Conservation (phyloP, 805 yeast species). For the Wickerhamiella qilinensis region DNA sequence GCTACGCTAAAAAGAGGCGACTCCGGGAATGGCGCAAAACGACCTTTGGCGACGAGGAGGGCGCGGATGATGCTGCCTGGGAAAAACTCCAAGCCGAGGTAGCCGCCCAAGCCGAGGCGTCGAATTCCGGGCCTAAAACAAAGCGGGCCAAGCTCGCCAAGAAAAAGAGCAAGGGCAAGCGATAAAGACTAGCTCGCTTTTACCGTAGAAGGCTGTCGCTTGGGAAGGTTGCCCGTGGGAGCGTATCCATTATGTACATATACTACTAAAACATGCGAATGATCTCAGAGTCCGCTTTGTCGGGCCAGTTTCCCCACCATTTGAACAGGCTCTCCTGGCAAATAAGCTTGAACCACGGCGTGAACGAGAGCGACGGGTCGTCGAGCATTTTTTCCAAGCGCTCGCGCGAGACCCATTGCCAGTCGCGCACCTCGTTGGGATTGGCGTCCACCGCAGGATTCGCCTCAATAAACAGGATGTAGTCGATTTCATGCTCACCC, state of each 20-base stretch:
- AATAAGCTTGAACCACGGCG: slow-evolving; percentile 97
- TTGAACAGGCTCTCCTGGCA: slow-evolving; percentile 79
- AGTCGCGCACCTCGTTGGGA: slow-evolving; percentile 75
- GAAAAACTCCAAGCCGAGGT: slow-evolving; percentile 11
- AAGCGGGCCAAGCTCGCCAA: slow-evolving; percentile 2
- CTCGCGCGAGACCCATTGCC: slow-evolving; percentile 50
- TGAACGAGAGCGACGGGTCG: slow-evolving; percentile 52
- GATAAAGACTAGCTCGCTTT: too few relatives aligned
- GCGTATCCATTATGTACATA: not conserved
- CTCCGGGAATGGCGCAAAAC: slow-evolving; percentile 80
- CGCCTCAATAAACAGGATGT: slow-evolving; percentile 63
- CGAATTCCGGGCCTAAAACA: not conserved
- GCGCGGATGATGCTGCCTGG: slow-evolving; percentile 20
- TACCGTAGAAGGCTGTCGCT: too few relatives aligned
- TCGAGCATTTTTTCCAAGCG: slow-evolving; percentile 64
- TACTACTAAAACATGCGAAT: slow-evolving; percentile 13
- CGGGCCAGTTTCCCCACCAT: slow-evolving; percentile 57
- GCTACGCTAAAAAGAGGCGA: slow-evolving; percentile 66
- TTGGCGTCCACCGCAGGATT: slow-evolving; percentile 35
- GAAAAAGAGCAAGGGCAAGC: slow-evolving; percentile 1
- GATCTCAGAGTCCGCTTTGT: slow-evolving; percentile 9
- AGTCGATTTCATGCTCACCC: slow-evolving; percentile 98
- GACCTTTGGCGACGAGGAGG: slow-evolving; percentile 48
- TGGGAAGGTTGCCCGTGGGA: too few relatives aligned
- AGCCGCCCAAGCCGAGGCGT: slow-evolving; percentile 1